Base-by-base conservation (phyloP, 192 early-diverging fungal genomes). In the Mortierella claussenii region DNA sequence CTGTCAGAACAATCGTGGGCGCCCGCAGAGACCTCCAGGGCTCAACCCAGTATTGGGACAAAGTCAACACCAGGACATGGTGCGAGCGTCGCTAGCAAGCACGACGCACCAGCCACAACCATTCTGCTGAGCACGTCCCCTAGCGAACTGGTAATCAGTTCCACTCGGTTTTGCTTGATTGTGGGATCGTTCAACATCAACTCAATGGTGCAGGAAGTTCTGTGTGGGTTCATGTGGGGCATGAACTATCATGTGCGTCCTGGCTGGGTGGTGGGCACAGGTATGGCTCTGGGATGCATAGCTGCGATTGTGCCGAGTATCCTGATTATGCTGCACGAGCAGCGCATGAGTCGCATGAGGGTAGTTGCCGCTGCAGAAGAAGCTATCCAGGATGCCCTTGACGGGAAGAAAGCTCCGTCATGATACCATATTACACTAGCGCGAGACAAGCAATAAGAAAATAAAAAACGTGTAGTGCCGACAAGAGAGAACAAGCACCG, bases 171-270 rank as follows among this genome's bases (percentile, higher is more conserved):
- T 48, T 61, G 57, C 31, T 26, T 61, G 37, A 76, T 76, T 44
- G 65, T 76, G 7, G 73, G 73, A 3, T 60, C 43, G 17, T 76
- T 76, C 45, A 76, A 76, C n/a, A 15, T 76, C 4, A 76, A 76
- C 59, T 76, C 73, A 34, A 50, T 67, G 33, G 53, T 76, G 11
- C 73, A 76, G 30, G 73, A 76, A 13, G 49, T 76, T 15, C 47
- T 76, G 20, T 76, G 73, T 10, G 73, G 73, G 31, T 61, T 76
- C 50, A 76, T 76, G 73, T 76, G 73, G 73, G 73, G 73, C 7
- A 76, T 76, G 65, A 66, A 57, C 31, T 76, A 76, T 31, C 73
- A 61, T 67, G 73, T 76, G 3, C 63, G 73, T 0, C 73, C 73
- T 0, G 73, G 73, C 3, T 76, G 73, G 73, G 65, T 67, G 1